Evolutionary conservation across 2,329 filamentous ascomycete genomes (phyloP).

Genomic region (Neonectria magnoliae): DNA sequence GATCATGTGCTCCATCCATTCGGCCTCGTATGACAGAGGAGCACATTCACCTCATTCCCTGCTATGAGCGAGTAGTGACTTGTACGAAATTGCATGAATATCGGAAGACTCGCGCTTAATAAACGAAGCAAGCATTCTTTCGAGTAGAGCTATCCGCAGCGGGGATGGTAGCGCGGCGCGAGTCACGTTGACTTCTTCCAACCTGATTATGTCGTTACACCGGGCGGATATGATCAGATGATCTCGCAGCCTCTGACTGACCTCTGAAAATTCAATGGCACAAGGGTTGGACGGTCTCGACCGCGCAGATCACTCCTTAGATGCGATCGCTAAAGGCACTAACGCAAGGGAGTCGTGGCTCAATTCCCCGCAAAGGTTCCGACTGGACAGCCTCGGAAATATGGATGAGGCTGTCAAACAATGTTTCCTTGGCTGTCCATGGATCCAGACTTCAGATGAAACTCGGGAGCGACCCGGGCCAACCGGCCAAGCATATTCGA

Average conservation of each 20-base stretch:
- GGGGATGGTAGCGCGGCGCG: neutral
- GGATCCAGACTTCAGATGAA: neutral
- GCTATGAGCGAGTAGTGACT: neutral
- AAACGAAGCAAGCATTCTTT: neutral
- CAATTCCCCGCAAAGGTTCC: conserved; percentile 13
- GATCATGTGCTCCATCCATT: conserved; percentile 4
- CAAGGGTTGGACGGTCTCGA: conserved; percentile 6
- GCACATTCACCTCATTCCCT: neutral
- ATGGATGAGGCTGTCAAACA: conserved; percentile 7
- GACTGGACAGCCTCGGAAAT: conserved; percentile 15
- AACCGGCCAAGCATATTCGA: neutral
- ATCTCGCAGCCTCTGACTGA: neutral
- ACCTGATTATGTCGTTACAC: neutral
- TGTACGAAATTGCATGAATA: neutral
- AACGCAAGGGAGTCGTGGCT: conserved; percentile 1
- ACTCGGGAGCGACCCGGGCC: neutral
- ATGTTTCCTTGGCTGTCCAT: neutral
- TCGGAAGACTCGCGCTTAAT: neutral
- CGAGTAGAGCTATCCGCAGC: neutral
- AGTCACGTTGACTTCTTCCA: neutral
- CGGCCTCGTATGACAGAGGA: neutral
- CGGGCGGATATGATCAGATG: neutral
- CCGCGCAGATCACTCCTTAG: neutral
- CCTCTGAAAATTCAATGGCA: neutral
- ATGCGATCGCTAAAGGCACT: conserved; percentile 3